These are phyloP conservation scores for Gliomastix tumulicola DNA, from an alignment of 2,329 filamentous ascomycete genomes.

Conservation along the genomic window DNA sequence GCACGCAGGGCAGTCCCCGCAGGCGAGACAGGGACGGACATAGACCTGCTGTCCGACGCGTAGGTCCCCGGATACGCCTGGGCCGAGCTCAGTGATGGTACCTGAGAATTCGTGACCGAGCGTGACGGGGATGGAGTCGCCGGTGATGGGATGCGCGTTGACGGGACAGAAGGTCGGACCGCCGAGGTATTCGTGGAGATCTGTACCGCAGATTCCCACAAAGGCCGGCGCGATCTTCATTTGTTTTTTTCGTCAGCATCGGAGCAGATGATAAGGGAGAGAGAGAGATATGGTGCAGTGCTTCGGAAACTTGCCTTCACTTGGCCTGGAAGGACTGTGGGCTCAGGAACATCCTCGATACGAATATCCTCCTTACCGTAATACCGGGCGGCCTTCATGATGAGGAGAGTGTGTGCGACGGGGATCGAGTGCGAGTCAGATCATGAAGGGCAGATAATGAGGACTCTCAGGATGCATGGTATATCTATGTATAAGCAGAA, in stretches of 20 bases:
- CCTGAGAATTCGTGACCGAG: slow-evolving; percentile 60
- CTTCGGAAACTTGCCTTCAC: too few species aligned
- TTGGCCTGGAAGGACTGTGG: not conserved
- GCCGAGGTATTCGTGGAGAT: slow-evolving; percentile 21
- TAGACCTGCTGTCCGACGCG: slow-evolving; percentile 46
- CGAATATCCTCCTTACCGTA: not conserved
- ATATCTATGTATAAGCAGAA: too few species aligned
- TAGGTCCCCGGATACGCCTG: slow-evolving; percentile 32
- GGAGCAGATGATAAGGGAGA: too few species aligned
- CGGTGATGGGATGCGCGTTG: slow-evolving; percentile 47
- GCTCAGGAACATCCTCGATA: not conserved
- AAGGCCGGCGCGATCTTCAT: slow-evolving; percentile 3
- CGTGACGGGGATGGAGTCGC: slow-evolving; percentile 46
- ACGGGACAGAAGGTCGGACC: slow-evolving; percentile 19
- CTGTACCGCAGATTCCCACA: slow-evolving; percentile 23
- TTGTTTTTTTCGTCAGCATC: too few species aligned
- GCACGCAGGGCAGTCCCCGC: slow-evolving; percentile 47
- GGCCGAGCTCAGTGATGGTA: slow-evolving; percentile 48
- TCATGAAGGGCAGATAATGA: too few species aligned
- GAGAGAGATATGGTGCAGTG: too few species aligned
- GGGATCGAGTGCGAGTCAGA: too few species aligned
- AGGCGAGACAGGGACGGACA: slow-evolving; percentile 50
- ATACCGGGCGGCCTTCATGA: slow-evolving; percentile 1
- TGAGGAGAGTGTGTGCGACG: too few species aligned
- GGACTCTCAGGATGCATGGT: too few species aligned